Conservation (phyloP, 345 rosid genomes). For the Brassica napus region DNA sequence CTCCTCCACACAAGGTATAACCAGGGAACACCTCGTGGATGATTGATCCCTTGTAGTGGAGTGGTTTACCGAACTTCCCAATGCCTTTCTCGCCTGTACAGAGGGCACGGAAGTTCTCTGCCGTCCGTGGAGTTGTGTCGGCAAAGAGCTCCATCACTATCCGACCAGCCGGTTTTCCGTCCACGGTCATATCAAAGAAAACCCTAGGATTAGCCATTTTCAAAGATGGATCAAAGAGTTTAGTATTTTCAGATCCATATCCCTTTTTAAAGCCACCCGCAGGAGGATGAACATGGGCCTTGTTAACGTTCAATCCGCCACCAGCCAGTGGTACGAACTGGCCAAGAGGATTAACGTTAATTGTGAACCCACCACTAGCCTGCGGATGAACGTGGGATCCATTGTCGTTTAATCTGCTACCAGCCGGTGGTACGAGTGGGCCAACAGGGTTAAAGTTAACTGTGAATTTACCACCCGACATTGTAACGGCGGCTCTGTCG, state of each 20-base stretch:
- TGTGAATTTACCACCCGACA: neutral
- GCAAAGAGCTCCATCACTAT: neutral
- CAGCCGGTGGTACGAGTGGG: neutral
- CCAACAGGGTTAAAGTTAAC: neutral
- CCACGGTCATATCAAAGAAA: neutral
- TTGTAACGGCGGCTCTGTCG: neutral
- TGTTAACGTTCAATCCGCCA: neutral
- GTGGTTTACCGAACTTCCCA: neutral
- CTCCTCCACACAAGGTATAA: neutral
- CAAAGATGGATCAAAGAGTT: neutral
- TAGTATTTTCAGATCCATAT: neutral
- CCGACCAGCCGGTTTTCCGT: neutral
- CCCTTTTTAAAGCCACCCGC: no score
- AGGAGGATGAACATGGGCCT: neutral
- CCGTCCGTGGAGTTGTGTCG: neutral
- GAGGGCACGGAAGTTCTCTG: neutral
- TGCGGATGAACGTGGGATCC: neutral
- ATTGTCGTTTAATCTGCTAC: neutral
- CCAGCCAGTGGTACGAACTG: neutral
- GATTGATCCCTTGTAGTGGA: neutral
- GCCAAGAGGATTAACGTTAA: neutral
- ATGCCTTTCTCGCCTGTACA: neutral
- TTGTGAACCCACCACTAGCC: neutral
- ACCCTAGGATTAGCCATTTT: neutral
- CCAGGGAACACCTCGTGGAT: neutral